These are phyloP conservation scores for Ambrosiella xylebori DNA, from an alignment of 2,329 filamentous ascomycete genomes.

Conservation along the genomic window DNA sequence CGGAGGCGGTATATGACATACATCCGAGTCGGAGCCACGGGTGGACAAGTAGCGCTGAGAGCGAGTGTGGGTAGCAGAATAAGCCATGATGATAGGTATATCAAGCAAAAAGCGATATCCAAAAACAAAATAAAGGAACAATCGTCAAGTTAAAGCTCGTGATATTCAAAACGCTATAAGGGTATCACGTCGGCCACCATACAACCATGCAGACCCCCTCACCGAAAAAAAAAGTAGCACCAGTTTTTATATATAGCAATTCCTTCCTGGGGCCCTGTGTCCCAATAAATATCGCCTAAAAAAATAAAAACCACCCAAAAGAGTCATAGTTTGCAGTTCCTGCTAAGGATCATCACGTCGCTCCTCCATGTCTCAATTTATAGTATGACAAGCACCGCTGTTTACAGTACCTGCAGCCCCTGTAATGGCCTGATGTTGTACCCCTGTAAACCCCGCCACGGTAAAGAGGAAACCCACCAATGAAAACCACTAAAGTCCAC, in stretches of 20 bases:
- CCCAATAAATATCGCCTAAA: background rate
- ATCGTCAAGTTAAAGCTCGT: background rate
- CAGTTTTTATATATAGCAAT: background rate
- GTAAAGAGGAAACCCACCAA: background rate
- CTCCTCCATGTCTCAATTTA: background rate
- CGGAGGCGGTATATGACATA: slow-evolving; percentile 18
- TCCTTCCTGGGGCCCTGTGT: background rate
- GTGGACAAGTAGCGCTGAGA: slow-evolving; percentile 35
- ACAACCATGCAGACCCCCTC: background rate
- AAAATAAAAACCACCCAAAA: slow-evolving; percentile 1
- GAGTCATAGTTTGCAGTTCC: slow-evolving; percentile 1
- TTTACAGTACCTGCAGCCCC: slow-evolving; percentile 1
- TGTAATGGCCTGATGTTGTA: background rate
- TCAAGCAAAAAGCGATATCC: background rate
- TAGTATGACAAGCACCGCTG: background rate
- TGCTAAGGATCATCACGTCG: background rate
- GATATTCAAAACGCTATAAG: background rate
- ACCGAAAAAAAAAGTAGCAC: background rate
- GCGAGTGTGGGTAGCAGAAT: slow-evolving; percentile 26
- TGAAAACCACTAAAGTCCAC: background rate
- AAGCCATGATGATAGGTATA: slow-evolving; percentile 22
- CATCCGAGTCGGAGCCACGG: slow-evolving; percentile 31
- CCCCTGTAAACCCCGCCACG: background rate
- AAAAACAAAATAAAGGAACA: background rate
- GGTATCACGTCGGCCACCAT: background rate